Conservation (phyloP, 2,329 filamentous ascomycete species). For the Tricladium varicosporioides region DNA sequence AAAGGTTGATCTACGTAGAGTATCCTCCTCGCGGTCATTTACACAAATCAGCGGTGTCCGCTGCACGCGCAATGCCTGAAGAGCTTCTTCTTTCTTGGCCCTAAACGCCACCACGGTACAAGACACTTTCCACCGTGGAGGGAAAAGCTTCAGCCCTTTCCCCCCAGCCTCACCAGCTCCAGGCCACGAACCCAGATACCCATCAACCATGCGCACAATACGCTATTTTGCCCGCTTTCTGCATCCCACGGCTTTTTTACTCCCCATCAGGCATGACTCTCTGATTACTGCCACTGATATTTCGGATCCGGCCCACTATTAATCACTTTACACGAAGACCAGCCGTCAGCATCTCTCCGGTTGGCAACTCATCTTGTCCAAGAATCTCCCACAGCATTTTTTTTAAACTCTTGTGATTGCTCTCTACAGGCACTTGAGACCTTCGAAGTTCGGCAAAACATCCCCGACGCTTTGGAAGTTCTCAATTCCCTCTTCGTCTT, state of each 20-base stretch:
- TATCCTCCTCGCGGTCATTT: no score
- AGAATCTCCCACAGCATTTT: neutral
- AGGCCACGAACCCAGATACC: conserved; percentile 19
- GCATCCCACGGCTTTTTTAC: conserved; percentile 12
- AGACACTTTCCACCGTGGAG: conserved; percentile 6
- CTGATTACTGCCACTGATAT: conserved; percentile 28
- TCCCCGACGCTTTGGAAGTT: conserved; percentile 11
- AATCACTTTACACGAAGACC: conserved; percentile 10
- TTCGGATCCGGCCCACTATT: conserved; percentile 23
- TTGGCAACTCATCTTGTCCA: conserved; percentile 11
- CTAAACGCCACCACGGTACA: conserved; percentile 4
- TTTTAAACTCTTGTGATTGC: conserved; percentile 4
- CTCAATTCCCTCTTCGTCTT: conserved; percentile 14
- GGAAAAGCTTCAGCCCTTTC: conserved; percentile 18
- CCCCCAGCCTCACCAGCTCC: conserved; percentile 11
- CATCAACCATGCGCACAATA: conserved; percentile 18
- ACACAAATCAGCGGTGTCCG: neutral
- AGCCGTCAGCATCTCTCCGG: conserved; percentile 9
- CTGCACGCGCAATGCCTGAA: neutral
- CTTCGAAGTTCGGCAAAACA: conserved; percentile 10
- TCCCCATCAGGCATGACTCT: conserved; percentile 16
- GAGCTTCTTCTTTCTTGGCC: conserved; percentile 6
- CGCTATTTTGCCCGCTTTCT: conserved; percentile 18
- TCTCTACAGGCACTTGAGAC: conserved; percentile 3
- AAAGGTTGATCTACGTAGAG: neutral